Base-by-base conservation (phyloP, 148 eudicot species). In the Chenopodium berlandieri region DNA sequence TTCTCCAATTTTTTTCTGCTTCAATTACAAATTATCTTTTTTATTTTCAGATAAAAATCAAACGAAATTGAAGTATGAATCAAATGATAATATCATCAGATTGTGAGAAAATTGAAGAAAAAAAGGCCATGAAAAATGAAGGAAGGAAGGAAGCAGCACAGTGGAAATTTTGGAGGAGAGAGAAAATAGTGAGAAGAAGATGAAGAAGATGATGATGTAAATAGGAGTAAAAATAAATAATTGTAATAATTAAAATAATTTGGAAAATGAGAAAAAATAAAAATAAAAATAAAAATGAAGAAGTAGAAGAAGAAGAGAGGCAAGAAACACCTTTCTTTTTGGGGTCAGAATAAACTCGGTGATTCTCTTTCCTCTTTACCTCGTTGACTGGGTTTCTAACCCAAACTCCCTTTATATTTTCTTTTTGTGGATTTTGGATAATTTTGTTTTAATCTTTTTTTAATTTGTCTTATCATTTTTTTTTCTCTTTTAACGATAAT, bases 1-100 rank as follows among this genome's bases (percentile, higher is more conserved):
- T 76, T 76, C 68, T 44, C 79, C 71, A 34, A 63, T 77, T 78
- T 73, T 71, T 48, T 62, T 81, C 4, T 14, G 5, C 17, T 56
- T 17, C 22, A 56, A 56, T 17, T 17, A 1, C 22, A 56, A 56
- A 2, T 56, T 4, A 56, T 56, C 17, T 10, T 50, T 50, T 12
- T 50, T 11, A 27, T 14, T 10, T 9, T 11, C 54, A 50, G 14
- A 2, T 2, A 11, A 50, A 50, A 50, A 50, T 50, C 16, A 56
- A 56, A 14, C 7, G 62, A 17, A 52, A 14, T 14, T 56, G 19
- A 56, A 56, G 22, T 56, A 56, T 2, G 2, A 56, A 56, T 67
- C 31, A 12, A 67, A 0, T 5, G 4, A 25, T 40, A 40, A 40
- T 40, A 40, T 40, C 44, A 40, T 40, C 44, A 40, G 44, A 40